Percentiles rank a stretch among this genome's conserved stretches.
These are phyloP conservation scores for Tetradesmus lagerheimii DNA, from an alignment of 139 green algal genomes.

Conservation along the genomic window DNA sequence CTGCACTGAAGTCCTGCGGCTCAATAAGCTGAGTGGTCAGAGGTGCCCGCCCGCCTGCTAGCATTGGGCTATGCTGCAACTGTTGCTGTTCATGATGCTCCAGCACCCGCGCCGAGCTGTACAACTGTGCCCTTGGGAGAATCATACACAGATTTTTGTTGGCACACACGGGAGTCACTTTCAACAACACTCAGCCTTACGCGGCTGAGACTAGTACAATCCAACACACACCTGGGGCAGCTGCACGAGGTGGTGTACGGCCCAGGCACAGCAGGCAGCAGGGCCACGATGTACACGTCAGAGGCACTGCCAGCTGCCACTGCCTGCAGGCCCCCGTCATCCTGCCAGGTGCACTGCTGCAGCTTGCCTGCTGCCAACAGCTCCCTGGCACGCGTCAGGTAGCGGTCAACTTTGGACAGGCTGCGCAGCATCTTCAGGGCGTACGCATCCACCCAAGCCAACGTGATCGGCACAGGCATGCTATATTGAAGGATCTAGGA, in stretches of 20 bases:
- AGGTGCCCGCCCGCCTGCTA: too few species aligned
- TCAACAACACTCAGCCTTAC: too few species aligned
- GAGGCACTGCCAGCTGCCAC: not conserved
- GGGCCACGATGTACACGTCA: not conserved
- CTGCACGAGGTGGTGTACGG: not conserved
- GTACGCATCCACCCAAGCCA: not conserved
- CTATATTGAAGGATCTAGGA: not conserved
- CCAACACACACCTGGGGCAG: not conserved
- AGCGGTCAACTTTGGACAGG: constrained; percentile 18
- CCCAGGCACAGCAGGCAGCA: not conserved
- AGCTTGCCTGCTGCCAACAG: constrained; percentile 2
- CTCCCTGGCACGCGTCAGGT: not conserved
- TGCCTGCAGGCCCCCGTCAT: not conserved
- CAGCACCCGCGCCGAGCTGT: too few species aligned
- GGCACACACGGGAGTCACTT: too few species aligned
- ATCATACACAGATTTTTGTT: too few species aligned
- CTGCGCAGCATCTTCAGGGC: not conserved
- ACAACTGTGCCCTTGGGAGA: too few species aligned
- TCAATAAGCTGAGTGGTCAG: too few species aligned
- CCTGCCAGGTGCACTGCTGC: not conserved
- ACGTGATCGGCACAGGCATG: not conserved
- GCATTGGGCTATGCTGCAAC: too few species aligned
- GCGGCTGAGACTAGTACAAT: too few species aligned
- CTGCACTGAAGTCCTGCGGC: not conserved
- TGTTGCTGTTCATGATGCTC: too few species aligned